A percentile compares a stretch with the other conserved stretches of the same genome.
Evolutionary conservation across 139 green algal species (phyloP).

Genomic region (Auxenochlorella protothecoides): DNA sequence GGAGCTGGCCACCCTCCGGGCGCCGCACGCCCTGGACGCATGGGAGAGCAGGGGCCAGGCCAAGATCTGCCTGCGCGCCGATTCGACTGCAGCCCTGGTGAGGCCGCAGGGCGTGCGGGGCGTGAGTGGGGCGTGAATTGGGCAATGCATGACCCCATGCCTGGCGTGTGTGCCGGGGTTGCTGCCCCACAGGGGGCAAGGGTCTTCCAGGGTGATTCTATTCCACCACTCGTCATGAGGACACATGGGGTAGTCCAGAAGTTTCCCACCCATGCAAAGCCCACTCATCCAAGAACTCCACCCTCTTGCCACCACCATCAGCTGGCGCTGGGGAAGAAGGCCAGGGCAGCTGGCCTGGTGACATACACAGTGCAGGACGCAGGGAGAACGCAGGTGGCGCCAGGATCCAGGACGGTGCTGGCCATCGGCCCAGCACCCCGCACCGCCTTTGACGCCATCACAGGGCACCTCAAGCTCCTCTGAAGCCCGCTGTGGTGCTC

Average conservation of each 20-base stretch:
- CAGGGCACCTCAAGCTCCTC: constrained; percentile 60
- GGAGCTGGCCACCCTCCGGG: constrained; percentile 21
- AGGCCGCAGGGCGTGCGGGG: neutral
- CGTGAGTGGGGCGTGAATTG: neutral
- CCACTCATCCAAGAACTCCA: no score
- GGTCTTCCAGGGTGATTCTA: no score
- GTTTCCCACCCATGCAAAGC: no score
- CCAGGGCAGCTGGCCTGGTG: constrained; percentile 23
- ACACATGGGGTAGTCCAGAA: no score
- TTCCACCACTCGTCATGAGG: no score
- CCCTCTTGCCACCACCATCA: constrained; percentile 1
- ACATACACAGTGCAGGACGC: constrained; percentile 51
- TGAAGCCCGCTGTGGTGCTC: constrained; percentile 18
- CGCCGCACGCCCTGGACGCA: constrained; percentile 31
- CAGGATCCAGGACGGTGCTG: constrained; percentile 68
- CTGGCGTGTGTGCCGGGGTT: no score
- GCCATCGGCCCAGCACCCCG: constrained; percentile 63
- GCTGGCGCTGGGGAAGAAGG: constrained; percentile 31
- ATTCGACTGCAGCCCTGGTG: constrained; percentile 35
- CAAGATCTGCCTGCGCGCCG: constrained; percentile 68
- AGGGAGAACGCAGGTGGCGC: constrained; percentile 75
- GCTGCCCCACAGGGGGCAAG: no score
- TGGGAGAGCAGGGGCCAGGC: constrained; percentile 63
- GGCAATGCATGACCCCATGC: neutral
- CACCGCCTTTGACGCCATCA: constrained; percentile 50